Conservation (phyloP, 257 asterid species). For the Solanum gandarillasii region DNA sequence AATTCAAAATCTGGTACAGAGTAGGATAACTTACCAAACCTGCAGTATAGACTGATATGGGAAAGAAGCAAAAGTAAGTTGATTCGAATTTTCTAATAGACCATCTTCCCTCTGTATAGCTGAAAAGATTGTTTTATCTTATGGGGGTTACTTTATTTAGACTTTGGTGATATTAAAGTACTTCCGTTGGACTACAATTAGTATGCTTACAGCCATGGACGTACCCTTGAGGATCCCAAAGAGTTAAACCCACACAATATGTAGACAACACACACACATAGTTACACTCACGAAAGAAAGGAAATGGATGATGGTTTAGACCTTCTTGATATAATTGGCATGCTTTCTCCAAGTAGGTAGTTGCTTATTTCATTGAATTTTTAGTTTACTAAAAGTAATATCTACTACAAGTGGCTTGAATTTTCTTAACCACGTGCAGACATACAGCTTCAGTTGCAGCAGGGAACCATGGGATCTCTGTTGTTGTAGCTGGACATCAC, state of each 20-base stretch:
- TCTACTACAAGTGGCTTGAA: background rate
- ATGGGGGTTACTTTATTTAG: background rate
- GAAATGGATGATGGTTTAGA: background rate
- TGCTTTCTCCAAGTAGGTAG: background rate
- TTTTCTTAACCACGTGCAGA: conserved; percentile 25
- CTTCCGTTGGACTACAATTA: background rate
- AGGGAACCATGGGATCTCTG: conserved; percentile 91
- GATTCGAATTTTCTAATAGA: background rate
- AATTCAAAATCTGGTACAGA: background rate
- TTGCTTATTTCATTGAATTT: background rate
- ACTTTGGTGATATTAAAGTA: background rate
- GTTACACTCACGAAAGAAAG: background rate
- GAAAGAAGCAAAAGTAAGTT: background rate
- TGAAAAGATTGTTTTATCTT: background rate
- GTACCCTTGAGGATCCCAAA: background rate
- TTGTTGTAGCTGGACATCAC: conserved; percentile 77
- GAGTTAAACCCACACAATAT: background rate
- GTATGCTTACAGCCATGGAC: background rate
- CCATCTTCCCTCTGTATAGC: background rate
- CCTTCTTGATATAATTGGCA: background rate
- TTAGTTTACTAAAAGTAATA: background rate
- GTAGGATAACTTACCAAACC: background rate
- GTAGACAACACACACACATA: background rate
- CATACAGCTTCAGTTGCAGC: conserved; percentile 95
- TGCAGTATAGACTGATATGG: background rate